A percentile compares a stretch with the other conserved stretches of the same genome.
phyloP scores from a whole-genome alignment of 2,329 filamentous ascomycete species.

The Chaetomiaceae sp. region DNA sequence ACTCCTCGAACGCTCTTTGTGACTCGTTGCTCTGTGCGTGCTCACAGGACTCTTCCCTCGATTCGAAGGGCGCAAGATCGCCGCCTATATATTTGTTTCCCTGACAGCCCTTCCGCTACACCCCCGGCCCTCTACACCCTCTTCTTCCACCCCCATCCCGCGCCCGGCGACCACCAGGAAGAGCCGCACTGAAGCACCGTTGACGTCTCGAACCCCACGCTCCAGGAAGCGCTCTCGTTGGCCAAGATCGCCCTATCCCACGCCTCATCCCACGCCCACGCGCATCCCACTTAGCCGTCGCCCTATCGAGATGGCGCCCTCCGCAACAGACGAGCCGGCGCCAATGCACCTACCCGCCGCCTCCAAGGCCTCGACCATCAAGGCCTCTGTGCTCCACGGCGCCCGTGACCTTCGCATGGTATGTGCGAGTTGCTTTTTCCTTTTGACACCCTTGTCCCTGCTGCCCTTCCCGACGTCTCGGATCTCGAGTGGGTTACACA shows the following conservation, averaged over 20 bases:
- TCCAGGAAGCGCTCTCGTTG: conserved; percentile 20
- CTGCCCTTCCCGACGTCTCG: conserved; percentile 19
- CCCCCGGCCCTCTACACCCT: conserved; percentile 5
- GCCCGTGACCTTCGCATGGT: conserved; percentile 54
- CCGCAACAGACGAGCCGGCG: conserved; percentile 41
- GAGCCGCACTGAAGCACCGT: conserved; percentile 16
- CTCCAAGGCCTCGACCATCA: conserved; percentile 42
- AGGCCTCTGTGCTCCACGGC: conserved; percentile 54
- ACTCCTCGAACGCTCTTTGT: background rate
- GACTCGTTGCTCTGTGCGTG: background rate
- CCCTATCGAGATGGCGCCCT: conserved; percentile 44
- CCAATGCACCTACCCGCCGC: conserved; percentile 42
- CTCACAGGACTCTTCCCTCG: background rate
- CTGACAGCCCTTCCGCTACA: background rate
- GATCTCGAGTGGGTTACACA: conserved; percentile 21
- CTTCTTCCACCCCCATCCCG: conserved; percentile 16
- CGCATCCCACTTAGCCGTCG: conserved; percentile 35
- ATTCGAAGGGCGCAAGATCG: background rate
- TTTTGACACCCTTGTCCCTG: conserved; percentile 6
- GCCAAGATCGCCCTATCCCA: conserved; percentile 24
- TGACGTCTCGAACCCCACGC: conserved; percentile 21
- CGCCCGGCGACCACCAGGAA: conserved; percentile 12
- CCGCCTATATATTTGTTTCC: conserved; percentile 9
- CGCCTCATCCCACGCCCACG: conserved; percentile 28
- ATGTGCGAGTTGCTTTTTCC: conserved; percentile 28